phyloP scores from a whole-genome alignment of 768 basidiomycete species.

The Serendipita indica region DNA sequence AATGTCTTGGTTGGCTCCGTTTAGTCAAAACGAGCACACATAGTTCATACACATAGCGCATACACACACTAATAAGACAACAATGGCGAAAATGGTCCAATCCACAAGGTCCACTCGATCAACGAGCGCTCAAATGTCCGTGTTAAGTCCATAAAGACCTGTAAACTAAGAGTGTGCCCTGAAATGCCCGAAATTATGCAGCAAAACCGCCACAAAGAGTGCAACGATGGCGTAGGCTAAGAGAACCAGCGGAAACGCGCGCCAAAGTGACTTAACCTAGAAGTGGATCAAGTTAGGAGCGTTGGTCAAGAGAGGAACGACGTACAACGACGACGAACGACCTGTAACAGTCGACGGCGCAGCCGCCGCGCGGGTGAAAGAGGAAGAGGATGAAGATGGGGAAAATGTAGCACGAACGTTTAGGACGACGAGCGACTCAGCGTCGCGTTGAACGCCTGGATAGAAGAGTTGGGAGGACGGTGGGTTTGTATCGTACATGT shows the following conservation, averaged over 20 bases:
- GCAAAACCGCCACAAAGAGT: neutral
- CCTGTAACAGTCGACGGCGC: conserved; percentile 10
- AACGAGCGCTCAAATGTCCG: no score
- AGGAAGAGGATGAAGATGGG: conserved; percentile 3
- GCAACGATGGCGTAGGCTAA: conserved; percentile 55
- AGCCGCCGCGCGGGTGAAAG: neutral
- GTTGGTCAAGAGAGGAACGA: neutral
- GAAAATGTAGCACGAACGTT: neutral
- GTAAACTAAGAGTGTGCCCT: no score
- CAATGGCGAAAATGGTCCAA: no score
- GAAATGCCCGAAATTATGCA: conserved; percentile 6
- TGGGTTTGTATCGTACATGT: conserved; percentile 42
- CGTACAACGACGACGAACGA: neutral
- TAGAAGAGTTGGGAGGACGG: conserved; percentile 40
- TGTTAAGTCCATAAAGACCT: no score
- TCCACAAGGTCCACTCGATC: no score
- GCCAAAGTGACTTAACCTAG: conserved; percentile 31
- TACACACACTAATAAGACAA: no score
- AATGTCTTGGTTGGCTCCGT: no score
- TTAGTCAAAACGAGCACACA: no score
- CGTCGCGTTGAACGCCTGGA: conserved; percentile 1
- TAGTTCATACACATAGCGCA: no score
- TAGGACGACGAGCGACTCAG: neutral
- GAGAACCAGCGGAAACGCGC: conserved; percentile 55
- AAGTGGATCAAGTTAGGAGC: conserved; percentile 12